These are phyloP conservation scores for Phellinidium pouzarii DNA, from an alignment of 1,284 basidiomycete genomes.

Conservation along the genomic window DNA sequence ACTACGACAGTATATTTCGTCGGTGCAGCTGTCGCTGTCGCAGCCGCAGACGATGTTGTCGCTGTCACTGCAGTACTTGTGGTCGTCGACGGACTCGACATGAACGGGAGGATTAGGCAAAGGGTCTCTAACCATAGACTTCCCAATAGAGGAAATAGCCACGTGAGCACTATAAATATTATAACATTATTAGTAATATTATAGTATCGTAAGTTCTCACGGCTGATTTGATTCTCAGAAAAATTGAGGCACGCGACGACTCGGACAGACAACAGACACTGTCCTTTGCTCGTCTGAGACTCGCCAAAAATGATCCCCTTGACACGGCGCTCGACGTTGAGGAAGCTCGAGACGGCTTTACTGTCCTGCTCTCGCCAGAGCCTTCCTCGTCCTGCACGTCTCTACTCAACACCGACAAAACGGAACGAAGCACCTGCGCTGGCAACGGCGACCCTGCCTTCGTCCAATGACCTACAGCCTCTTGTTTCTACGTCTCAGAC, in stretches of 20 bases:
- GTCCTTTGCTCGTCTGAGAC: too few relatives aligned
- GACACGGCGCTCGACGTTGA: conserved; percentile 39
- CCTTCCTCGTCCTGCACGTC: conserved; percentile 60
- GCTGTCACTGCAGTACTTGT: neutral
- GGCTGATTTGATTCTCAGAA: neutral
- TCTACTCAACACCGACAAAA: conserved; percentile 57
- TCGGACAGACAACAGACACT: neutral
- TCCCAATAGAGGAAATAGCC: neutral
- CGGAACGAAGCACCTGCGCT: conserved; percentile 44
- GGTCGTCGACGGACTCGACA: neutral
- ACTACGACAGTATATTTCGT: conserved; percentile 16
- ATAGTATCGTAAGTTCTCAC: neutral
- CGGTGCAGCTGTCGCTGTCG: neutral
- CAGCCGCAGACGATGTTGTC: neutral
- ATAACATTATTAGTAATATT: too few relatives aligned
- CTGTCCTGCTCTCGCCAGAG: conserved; percentile 56
- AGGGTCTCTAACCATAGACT: neutral
- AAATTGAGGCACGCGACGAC: too few relatives aligned
- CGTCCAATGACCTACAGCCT: conserved; percentile 33
- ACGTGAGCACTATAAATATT: too few relatives aligned
- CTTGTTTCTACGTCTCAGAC: conserved; percentile 28
- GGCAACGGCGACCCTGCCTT: conserved; percentile 35
- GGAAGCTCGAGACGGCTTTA: conserved; percentile 51
- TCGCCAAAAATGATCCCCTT: conserved; percentile 23
- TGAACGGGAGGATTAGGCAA: neutral